Evolutionary conservation across 805 yeast species (phyloP).

Genomic region (Candida maesae): DNA sequence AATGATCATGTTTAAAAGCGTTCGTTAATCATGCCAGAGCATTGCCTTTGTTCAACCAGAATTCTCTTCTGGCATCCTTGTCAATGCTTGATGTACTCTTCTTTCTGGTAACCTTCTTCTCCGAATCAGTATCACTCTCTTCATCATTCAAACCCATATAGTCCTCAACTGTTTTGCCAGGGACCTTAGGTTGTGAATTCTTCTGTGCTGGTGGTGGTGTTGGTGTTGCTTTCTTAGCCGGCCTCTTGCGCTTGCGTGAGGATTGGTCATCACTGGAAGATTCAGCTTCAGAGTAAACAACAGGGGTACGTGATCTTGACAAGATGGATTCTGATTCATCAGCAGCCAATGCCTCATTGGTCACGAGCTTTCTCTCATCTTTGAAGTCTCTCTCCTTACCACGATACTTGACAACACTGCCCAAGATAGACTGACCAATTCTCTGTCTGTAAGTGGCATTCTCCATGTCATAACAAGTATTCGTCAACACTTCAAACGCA

Average conservation of each 20-base stretch:
- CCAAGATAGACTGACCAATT: constrained; percentile 69
- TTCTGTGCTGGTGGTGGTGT: neutral
- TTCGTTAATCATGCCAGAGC: constrained; percentile 14
- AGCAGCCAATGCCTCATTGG: constrained; percentile 51
- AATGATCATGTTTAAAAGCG: neutral
- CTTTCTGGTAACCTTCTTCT: constrained; percentile 11
- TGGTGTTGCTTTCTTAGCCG: neutral
- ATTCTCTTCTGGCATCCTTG: constrained; percentile 28
- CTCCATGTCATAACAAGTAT: constrained; percentile 71
- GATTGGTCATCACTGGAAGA: constrained; percentile 15
- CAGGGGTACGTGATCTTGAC: constrained; percentile 21
- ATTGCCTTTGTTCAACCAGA: constrained; percentile 37
- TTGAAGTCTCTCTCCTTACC: constrained; percentile 75
- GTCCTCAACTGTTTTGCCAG: constrained; percentile 14
- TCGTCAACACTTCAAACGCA: constrained; percentile 73
- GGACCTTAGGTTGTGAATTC: constrained; percentile 3
- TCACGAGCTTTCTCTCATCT: constrained; percentile 64
- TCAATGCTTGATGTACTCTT: constrained; percentile 15
- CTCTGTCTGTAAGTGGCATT: constrained; percentile 61
- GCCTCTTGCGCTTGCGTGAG: constrained; percentile 8
- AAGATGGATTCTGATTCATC: constrained; percentile 18
- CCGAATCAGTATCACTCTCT: constrained; percentile 26
- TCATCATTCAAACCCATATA: constrained; percentile 14
- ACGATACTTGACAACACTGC: constrained; percentile 70
- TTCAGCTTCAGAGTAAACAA: constrained; percentile 9